Conservation (phyloP, 2,329 filamentous ascomycete genomes). For the Diaporthe citriasiana region DNA sequence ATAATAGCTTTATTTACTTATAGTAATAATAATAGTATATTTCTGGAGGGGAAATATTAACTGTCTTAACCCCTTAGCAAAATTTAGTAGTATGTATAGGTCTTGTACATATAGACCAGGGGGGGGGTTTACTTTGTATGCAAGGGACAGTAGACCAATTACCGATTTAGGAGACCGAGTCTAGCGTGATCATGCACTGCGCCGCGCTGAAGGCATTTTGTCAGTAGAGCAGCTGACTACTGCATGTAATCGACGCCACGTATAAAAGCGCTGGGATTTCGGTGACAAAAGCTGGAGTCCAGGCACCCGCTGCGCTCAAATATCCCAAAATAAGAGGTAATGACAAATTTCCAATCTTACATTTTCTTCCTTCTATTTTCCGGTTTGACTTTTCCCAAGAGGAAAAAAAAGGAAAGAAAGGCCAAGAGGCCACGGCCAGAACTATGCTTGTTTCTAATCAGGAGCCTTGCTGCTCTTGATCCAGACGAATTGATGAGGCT, state of each 20-base stretch:
- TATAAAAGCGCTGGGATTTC: not conserved
- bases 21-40: too few species aligned
- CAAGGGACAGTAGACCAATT: too few species aligned
- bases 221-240: not conserved
- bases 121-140: too few species aligned
- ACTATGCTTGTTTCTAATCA: not conserved
- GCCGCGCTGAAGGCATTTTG: not conserved
- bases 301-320: not conserved
- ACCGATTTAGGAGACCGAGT: conserved; percentile 15
- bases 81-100: too few species aligned
- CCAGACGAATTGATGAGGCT: not conserved
- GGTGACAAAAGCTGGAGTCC: not conserved
- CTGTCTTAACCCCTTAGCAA: too few species aligned
- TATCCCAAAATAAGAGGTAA: not conserved
- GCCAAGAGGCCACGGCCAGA: not conserved
- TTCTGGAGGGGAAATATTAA: too few species aligned
- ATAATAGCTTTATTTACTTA: too few species aligned
- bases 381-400: too few species aligned
- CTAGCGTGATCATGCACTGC: not conserved
- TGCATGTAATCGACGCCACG: not conserved
- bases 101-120: too few species aligned
- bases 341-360: not conserved
- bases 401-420: too few species aligned
- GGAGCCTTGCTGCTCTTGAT: not conserved
- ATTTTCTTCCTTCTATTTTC: too few species aligned